Evolutionary conservation across 331 rosid genomes (phyloP).

Genomic region (Quercus phellos): DNA sequence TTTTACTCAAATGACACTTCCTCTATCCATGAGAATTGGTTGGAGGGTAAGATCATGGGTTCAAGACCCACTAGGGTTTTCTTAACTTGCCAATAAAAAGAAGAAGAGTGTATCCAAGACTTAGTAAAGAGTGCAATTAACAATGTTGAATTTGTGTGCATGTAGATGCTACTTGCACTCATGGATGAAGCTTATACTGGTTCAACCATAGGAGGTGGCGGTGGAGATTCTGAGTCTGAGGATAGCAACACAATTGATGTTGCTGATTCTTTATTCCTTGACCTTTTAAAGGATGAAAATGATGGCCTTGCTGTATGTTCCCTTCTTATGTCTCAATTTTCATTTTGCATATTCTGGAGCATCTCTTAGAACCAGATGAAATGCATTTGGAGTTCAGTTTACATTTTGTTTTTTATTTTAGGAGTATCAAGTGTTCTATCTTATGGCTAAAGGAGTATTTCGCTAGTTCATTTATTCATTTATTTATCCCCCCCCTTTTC

Average conservation of each 20-base stretch:
- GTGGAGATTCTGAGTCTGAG: slow-evolving; percentile 89
- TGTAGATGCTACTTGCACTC: slow-evolving; percentile 93
- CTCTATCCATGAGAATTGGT: no score
- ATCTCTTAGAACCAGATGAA: not conserved
- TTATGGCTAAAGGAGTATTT: not conserved
- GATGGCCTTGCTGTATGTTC: slow-evolving; percentile 87
- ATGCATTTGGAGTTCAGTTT: not conserved
- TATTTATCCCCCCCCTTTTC: not conserved
- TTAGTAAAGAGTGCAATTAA: slow-evolving; percentile 8
- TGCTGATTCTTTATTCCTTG: slow-evolving; percentile 82
- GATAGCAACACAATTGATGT: slow-evolving; percentile 71
- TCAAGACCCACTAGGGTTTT: no score
- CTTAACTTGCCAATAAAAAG: no score
- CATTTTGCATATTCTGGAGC: not conserved
- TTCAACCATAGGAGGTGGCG: slow-evolving; percentile 87
- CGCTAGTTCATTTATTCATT: not conserved
- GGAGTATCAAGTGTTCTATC: not conserved
- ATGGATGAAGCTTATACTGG: slow-evolving; percentile 99
- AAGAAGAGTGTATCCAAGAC: not conserved
- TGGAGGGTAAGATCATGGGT: not conserved
- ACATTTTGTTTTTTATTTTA: not conserved
- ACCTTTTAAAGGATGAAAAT: slow-evolving; percentile 94
- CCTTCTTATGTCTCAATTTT: slow-evolving; percentile 18
- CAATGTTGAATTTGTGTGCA: slow-evolving; percentile 14
- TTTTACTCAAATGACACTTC: no score